Evolutionary conservation across 352 stramenopile genomes (phyloP), one percentile per base, ranked within the genome.

Genomic region (Hyaloperonospora brassicae): DNA sequence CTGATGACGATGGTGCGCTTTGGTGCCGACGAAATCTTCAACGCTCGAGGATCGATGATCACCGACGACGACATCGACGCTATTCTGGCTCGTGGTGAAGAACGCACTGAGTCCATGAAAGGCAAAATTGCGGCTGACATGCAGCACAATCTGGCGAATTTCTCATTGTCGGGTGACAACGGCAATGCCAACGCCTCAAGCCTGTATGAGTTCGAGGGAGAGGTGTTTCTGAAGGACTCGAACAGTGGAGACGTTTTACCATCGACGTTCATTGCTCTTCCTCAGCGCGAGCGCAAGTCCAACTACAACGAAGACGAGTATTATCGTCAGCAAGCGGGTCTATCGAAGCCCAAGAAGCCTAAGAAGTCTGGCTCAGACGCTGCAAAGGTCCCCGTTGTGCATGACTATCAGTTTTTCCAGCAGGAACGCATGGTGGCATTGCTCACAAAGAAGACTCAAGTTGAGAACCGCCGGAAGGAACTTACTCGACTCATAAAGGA

Each of bases 271-370:
- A 94, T 92, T 45, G 88, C 84, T 31, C 68, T 94, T 11, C 84
- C 84, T 2, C 79, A 89, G 53, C 79, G 84, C 31, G 81, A 90
- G 56, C 84, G 87, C 49, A 96, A 96, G 68, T 86, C 76, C 12
- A 95, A 94, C 70, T 95, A 99, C 78, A 97, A 98, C 65, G 92
- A 98, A 49, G 95, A 98, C 62, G 93, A 98, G 73, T 98, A 98
- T 64, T 98, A 97, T 60, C 85, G 89, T 34, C 78, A 94, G 49
- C 79, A 92, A 36, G 79, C 81, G 1, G 84, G 84, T 0, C 65
- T 91, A 30, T 72, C 76, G 35, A 94, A 94, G 64, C 55, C 78
- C 1, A 92, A 92, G 60, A 93, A 93, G 52, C 75, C 95, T 0
- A 95, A 96, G 66, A 79, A 93, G 83, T 62, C 75, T 73, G 61